Evolutionary conservation across 148 eudicot species (phyloP), one percentile per base, ranked within the genome.

Genomic region (Camellia granthamiana): DNA sequence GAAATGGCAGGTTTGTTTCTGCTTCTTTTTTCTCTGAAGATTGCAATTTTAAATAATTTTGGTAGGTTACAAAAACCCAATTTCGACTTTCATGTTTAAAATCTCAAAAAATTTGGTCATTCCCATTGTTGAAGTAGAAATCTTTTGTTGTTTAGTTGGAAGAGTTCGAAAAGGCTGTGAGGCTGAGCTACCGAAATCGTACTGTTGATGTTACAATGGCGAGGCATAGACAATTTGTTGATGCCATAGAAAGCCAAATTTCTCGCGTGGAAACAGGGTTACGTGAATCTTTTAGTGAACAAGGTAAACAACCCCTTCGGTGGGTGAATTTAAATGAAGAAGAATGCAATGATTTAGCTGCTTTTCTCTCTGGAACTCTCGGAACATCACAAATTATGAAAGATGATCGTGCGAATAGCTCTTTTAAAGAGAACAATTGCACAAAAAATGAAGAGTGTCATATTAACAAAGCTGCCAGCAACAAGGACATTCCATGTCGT

Each of bases 291-390:
- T 78, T 86, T 61, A 67, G 77, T 76, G 90, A 81, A 69, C 92
- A 86, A 71, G 92, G 93, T 30, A 89, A 86, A 79, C 83, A 84
- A 58, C 90, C 89, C 3, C 82, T 92, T 78, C 85, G 88, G 52
- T 95, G 99, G 97, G 97, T 95, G 44, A 85, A 93, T 78, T 86
- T 95, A 83, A 88, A 95, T 83, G 92, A 93, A 80, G 87, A 90
- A 80, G 99, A 95, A 84, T 87, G 92, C 61, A 92, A 95, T 78
- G 97, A 93, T 81, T 86, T 95, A 41, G 99, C 97, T 54, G 83
- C 84, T 89, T 95, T 95, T 81, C 90, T 95, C 59, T 92, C 95
- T 58, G 94, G 97, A 68, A 79, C 81, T 81, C 78, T 81, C 38
- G 85, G 59, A 77, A 75, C 68, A 14, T 73, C 85, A 58, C 77